Base-by-base conservation (phyloP, 2,329 filamentous ascomycete genomes). In the Stachybotrys chlorohalonatus region DNA sequence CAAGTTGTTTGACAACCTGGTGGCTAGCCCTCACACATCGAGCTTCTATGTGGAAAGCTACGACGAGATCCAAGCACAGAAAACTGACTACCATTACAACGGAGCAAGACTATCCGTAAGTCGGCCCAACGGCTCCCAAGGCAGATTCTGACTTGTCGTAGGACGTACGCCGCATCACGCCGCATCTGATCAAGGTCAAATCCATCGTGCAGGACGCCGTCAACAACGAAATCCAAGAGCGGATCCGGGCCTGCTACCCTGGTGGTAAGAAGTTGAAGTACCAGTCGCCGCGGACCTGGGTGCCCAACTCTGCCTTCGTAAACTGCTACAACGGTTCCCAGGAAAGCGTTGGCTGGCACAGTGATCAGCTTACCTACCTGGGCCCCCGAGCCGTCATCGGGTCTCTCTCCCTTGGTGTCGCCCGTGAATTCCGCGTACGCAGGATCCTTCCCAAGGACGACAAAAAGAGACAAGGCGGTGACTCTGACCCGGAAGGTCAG, bases 291-390 rank as follows among this genome's bases (percentile, higher is more conserved):
- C 70, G 80, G 0, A 71, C 78, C 0, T 97, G 93, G 92, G 75
- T 75, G 8, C 89, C 93, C 9, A 97, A 97, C 65, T 90, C 90
- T 0, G 90, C 92, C 0, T 93, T 96, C 64, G 92, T 95, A 15
- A 99, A 99, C 68, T 95, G 90, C 73, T 99, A 99, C 68, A 77
- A 86, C 62, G 92, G 92, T 0, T 86, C 84, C 0, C 77, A 84
- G 11, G 84, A 97, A 72, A 90, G 79, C 57, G 92, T 97, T 1
- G 94, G 94, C 36, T 97, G 90, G 71, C 94, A 99, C 70, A 85
- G 88, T 42, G 94, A 99, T 66, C 89, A 96, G 63, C 77, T 96
- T 15, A 96, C 93, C 0, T 97, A 97, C 65, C 80, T 97, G 1
- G 94, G 94, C 0, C 94, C 94, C 0, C 84, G 88, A 7, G 83